Conservation (phyloP, 1,139 yeast genomes). For the Blastobotrys indianensis region DNA sequence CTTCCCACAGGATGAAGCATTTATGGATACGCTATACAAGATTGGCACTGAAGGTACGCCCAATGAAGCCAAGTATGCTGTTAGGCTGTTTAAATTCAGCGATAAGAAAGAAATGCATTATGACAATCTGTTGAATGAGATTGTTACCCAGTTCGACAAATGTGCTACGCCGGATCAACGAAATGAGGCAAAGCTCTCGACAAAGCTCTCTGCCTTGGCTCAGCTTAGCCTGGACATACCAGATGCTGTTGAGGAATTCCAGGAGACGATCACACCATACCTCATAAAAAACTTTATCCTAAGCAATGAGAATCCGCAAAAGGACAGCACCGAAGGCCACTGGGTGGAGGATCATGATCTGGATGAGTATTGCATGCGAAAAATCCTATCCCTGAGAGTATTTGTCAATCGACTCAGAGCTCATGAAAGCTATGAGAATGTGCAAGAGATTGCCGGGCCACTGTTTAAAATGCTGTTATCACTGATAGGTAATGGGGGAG, state of each 20-base stretch:
- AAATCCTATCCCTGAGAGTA: constrained; percentile 46
- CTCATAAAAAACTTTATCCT: constrained; percentile 59
- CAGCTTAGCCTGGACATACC: constrained; percentile 56
- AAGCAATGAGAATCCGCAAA: constrained; percentile 34
- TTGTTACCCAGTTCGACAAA: constrained; percentile 32
- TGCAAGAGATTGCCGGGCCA: constrained; percentile 47
- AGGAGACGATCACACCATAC: constrained; percentile 53
- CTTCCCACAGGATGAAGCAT: constrained; percentile 33
- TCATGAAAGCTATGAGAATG: constrained; percentile 34
- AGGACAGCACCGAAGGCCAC: constrained; percentile 21
- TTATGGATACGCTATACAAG: constrained; percentile 32
- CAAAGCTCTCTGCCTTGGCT: constrained; percentile 56
- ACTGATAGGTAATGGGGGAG: constrained; percentile 76
- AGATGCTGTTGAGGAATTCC: constrained; percentile 45
- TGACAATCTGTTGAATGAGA: constrained; percentile 35
- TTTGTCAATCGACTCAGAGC: constrained; percentile 61
- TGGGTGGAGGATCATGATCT: constrained; percentile 28
- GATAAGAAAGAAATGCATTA: constrained; percentile 38
- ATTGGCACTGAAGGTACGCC: constrained; percentile 53
- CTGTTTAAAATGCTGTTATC: constrained; percentile 57
- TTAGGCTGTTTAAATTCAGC: constrained; percentile 49
- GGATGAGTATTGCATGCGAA: constrained; percentile 38
- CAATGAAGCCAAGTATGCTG: constrained; percentile 59
- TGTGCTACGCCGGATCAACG: constrained; percentile 26
- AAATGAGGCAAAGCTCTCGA: constrained; percentile 38